Base-by-base conservation (phyloP, 2,329 filamentous ascomycete genomes). In the Penicillium freii region DNA sequence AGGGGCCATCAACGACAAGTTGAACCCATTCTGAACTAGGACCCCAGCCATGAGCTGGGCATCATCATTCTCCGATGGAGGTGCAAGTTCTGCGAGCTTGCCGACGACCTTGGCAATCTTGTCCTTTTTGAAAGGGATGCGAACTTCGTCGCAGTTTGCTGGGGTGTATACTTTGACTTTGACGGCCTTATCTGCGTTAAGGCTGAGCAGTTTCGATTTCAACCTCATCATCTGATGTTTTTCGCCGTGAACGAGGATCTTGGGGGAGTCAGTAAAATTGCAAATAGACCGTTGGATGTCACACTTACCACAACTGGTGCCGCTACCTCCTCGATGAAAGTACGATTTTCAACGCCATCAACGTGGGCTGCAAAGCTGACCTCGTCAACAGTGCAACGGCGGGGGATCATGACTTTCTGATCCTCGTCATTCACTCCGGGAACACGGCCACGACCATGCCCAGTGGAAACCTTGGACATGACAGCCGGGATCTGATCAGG, bases 181-280 rank as follows among this genome's bases (percentile, higher is more conserved):
- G 42, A 85, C 80, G 1, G 85, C 81, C 71, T 93, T 93, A 62
- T 87, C 86, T 29, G 89, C 87, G 69, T 97, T 97, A 38, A 97
- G 83, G n/a, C 91, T 93, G 4, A 97, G 84, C 1, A 99, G 82
- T 71, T 96, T 95, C 3, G 92, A 97, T 74, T 96, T 96, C 29
- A 99, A 80, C 53, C 94, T 87, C 83, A 94, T 96, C 92, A 97
- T 97, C 71, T 97, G 96, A 72, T 96, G 91, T 68, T 94, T 92
- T 72, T 99, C 94, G 55, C 94, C 94, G 66, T 99, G 94, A 2
- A 99, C 94, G 33, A 99, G 84, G 59, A 99, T 97, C 90, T 52
- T 93, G 58, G 1, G 11, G 1, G 2, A 13, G 53, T 59, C 11
- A 56, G 52, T 55, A 21, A 45, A n/a, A 31, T 33, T 13, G 38